Percentiles rank a stretch among this genome's conserved stretches.
These are phyloP conservation scores for Penicillium bovifimosum DNA, from an alignment of 495 filamentous ascomycete genomes.

Conservation along the genomic window DNA sequence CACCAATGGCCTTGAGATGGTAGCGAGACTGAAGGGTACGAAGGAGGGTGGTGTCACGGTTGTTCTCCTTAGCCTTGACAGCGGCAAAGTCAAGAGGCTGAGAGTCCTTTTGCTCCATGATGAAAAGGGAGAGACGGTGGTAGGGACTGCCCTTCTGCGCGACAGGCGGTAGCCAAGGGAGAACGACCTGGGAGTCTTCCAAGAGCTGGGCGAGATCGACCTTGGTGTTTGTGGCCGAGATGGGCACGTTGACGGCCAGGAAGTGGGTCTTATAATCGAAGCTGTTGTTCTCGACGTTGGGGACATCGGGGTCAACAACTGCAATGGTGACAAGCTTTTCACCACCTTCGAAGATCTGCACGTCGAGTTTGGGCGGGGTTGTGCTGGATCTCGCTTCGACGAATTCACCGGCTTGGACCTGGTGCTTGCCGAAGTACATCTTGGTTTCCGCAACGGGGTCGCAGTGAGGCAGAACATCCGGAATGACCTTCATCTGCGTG, in stretches of 20 bases:
- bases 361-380: conserved; percentile 62
- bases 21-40: conserved; percentile 66
- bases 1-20: conserved; percentile 67
- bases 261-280: conserved; percentile 83
- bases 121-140: conserved; percentile 77
- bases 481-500: conserved; percentile 79
- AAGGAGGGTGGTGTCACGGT: conserved; percentile 63
- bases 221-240: conserved; percentile 50
- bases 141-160: conserved; percentile 89
- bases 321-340: conserved; percentile 76
- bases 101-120: conserved; percentile 70
- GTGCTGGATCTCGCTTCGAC: conserved; percentile 67
- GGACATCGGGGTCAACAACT: conserved; percentile 87
- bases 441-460: conserved; percentile 73
- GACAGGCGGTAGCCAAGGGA: conserved; percentile 79
- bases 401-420: conserved; percentile 69
- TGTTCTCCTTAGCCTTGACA: conserved; percentile 47
- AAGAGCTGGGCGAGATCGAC: conserved; percentile 48
- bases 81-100: conserved; percentile 53
- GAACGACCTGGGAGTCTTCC: conserved; percentile 56
- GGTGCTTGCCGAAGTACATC: conserved; percentile 65
- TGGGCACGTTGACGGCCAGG: conserved; percentile 62
- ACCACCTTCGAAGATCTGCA: conserved; percentile 79
- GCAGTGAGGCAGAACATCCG: conserved; percentile 85
- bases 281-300: conserved; percentile 65